phyloP scores from a whole-genome alignment of 2,329 filamentous ascomycete genomes.

The Cadophora sp. region DNA sequence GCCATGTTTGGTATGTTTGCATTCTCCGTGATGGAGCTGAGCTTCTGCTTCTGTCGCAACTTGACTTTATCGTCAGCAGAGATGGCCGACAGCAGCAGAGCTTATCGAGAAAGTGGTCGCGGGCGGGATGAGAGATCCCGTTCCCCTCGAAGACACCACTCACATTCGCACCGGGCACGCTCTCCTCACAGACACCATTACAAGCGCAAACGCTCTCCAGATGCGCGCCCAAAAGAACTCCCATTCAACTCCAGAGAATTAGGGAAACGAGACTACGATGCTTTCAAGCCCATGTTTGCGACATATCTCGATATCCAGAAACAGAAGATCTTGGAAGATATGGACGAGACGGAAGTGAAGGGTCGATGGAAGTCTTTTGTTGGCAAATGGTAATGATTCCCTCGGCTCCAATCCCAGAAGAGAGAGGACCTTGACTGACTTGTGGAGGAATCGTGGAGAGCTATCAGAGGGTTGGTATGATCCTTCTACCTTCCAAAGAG shows the following conservation, averaged over 20 bases:
- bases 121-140: slow-evolving; percentile 26
- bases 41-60: neutral
- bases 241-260: slow-evolving; percentile 72
- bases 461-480: slow-evolving; percentile 95
- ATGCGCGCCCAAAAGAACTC: slow-evolving; percentile 47
- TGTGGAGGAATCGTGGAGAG: slow-evolving; percentile 78
- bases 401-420: slow-evolving; percentile 14
- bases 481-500: slow-evolving; percentile 60
- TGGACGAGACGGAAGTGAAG: slow-evolving; percentile 77
- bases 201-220: slow-evolving; percentile 42
- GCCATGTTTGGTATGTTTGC: neutral
- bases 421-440: slow-evolving; percentile 50
- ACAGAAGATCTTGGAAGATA: slow-evolving; percentile 67
- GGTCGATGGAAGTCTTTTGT: slow-evolving; percentile 95
- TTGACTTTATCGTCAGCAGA: neutral
- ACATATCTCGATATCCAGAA: slow-evolving; percentile 92
- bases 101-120: slow-evolving; percentile 17
- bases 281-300: slow-evolving; percentile 76
- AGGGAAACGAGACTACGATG: slow-evolving; percentile 69
- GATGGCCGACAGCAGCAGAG: slow-evolving; percentile 21
- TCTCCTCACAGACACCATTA: slow-evolving; percentile 45
- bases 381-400: slow-evolving; percentile 73
- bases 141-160: slow-evolving; percentile 27
- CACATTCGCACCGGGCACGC: slow-evolving; percentile 31
- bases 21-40: neutral